phyloP scores from a whole-genome alignment of 139 green algal species.

The Chlorella sp. region DNA sequence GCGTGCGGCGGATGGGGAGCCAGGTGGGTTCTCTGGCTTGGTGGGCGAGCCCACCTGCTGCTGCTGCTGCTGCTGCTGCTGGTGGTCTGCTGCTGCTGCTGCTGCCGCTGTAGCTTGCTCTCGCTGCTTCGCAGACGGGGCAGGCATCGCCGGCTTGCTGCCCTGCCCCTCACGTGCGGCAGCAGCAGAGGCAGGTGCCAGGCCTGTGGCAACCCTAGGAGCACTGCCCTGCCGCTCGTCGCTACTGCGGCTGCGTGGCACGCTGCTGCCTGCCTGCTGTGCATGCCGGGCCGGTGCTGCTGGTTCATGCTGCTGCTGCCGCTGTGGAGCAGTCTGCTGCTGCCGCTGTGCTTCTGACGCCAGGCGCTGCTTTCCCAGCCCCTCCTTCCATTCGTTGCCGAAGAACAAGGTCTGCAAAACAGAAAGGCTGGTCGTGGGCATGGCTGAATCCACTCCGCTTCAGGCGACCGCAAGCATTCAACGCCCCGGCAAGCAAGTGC shows the following conservation, averaged over 20 bases:
- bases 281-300: neutral
- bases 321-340: neutral
- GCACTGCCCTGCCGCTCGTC: neutral
- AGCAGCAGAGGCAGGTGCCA: neutral
- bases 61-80: neutral
- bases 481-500: too few species aligned
- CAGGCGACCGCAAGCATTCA: too few species aligned
- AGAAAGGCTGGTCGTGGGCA: too few species aligned
- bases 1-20: neutral
- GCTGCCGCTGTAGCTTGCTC: neutral
- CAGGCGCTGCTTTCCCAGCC: neutral
- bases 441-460: too few species aligned
- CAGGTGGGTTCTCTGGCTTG: too few species aligned
- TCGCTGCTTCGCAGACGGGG: too few species aligned
- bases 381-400: neutral
- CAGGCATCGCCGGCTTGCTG: too few species aligned
- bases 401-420: conserved; percentile 14
- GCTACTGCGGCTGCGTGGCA: neutral
- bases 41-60: too few species aligned
- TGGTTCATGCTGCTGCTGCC: neutral
- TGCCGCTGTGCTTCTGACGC: neutral
- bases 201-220: neutral
- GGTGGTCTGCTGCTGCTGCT: neutral
- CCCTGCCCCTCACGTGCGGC: too few species aligned
- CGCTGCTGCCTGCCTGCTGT: too few species aligned